Percentiles rank a stretch among this genome's conserved stretches.
These are phyloP conservation scores for Zygoascus hellenicus DNA, from an alignment of 1,139 yeast genomes.

Conservation along the genomic window DNA sequence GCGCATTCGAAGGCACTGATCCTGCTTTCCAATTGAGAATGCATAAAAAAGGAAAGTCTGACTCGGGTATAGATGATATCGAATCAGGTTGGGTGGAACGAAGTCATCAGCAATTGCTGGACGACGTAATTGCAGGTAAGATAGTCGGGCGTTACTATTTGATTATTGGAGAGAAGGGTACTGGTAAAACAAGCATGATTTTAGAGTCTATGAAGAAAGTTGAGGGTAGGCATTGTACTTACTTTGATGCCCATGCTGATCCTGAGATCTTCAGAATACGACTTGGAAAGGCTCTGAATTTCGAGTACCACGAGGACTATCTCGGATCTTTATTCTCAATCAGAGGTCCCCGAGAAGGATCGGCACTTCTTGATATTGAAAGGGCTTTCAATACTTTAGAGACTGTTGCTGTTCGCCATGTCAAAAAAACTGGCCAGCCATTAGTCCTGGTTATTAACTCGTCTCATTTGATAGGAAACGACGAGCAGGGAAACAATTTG, in stretches of 20 bases:
- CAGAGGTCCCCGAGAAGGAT: slow-evolving; percentile 79
- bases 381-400: slow-evolving; percentile 74
- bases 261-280: slow-evolving; percentile 77
- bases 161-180: slow-evolving; percentile 78
- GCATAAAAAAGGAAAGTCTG: slow-evolving; percentile 40
- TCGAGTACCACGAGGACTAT: slow-evolving; percentile 72
- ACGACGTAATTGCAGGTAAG: slow-evolving; percentile 60
- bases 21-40: slow-evolving; percentile 56
- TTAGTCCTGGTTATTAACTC: slow-evolving; percentile 66
- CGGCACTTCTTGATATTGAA: slow-evolving; percentile 76
- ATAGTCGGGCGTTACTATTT: slow-evolving; percentile 63
- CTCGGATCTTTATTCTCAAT: slow-evolving; percentile 79
- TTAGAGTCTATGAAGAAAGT: slow-evolving; percentile 64
- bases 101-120: slow-evolving; percentile 60
- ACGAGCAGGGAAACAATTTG: slow-evolving; percentile 59
- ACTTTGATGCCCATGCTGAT: slow-evolving; percentile 80
- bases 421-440: slow-evolving; percentile 44
- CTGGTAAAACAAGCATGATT: slow-evolving; percentile 74
- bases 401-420: slow-evolving; percentile 55
- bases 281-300: slow-evolving; percentile 69
- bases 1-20: slow-evolving; percentile 64
- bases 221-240: slow-evolving; percentile 59
- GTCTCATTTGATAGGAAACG: slow-evolving; percentile 68
- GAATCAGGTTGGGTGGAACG: slow-evolving; percentile 47
- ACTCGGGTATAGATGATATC: slow-evolving; percentile 26